Base-by-base conservation (phyloP, 164 flowering plant genomes). In the Berberis vulgaris region DNA sequence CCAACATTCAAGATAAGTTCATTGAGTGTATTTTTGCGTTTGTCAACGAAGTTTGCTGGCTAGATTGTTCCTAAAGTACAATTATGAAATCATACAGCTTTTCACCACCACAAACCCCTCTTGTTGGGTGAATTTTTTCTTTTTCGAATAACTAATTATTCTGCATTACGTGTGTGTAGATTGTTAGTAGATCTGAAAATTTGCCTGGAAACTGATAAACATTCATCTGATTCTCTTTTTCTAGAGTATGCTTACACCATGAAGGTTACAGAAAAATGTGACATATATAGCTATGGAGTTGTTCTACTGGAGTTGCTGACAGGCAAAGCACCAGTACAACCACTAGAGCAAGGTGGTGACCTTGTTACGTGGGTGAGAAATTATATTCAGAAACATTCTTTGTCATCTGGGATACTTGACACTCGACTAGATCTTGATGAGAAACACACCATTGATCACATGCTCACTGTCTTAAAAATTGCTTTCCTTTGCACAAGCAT, bases 191-290 rank as follows among this genome's bases (percentile, higher is more conserved):
- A 26, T 26, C 26, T 26, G 26, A 5, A 10, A 10, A 7, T 52
- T 52, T 50, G 10, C 5, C 43, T 49, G 5, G 11, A 8, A 10
- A 46, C 26, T 45, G 54, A 38, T 65, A 5, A n/a, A 41, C 52
- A 41, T 9, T 26, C 49, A 45, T 44, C 57, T 49, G 13, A 66
- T 54, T 59, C 49, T 60, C 10, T 42, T 7, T 13, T 72, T 62
- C 43, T 94, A 95, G 99, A 95, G 67, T 95, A 95, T 75, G 97
- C 98, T 1, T 95, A 86, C 84, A 87, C 98, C 5, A 89, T 95
- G 97, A 91, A 89, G 75, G 92, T 95, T 46, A 86, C 97, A 2
- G 99, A 91, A 69, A 91, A 89, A 75, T 85, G 97, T 64, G 98
- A 95, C 76, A 86, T 82, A 45, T 91, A 91, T 60, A 91, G 99